Evolutionary conservation across 1,139 yeast genomes (phyloP), one percentile per base, ranked within the genome.

Genomic region (Blastobotrys serpentis): DNA sequence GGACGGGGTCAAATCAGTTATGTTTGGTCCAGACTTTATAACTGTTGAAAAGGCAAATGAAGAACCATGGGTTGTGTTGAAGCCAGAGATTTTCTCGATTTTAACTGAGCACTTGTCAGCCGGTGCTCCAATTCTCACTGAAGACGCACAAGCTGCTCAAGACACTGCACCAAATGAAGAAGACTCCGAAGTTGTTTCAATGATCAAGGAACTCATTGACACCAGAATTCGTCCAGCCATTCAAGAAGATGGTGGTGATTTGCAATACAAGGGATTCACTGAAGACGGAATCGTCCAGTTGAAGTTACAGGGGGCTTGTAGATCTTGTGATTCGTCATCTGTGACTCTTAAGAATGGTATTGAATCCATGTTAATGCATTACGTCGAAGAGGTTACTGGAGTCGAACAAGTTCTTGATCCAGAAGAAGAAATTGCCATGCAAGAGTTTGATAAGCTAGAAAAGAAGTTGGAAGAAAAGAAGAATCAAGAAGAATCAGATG

Each of bases 141-240:
- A 76, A 14, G 73, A 78, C 34, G 76, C 83, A 4, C 71, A 71
- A 46, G 82, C 77, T 39, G 68, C 77, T 42, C 63, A 66, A 22
- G 80, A 77, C 50, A 71, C 75, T 0, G 73, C 67, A 34, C 73
- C 72, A 22, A 62, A 70, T 43, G 85, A 81, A 14, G 85, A 82
- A 10, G 92, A 85, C 53, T 82, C 81, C 49, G 94, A 85, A 65
- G 80, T 90, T 2, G 89, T 92, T 46, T 79, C 86, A 11, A 85
- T 92, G 87, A 89, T 92, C 61, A 89, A 90, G 61, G 99, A 92
- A 66, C 75, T 92, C 47, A 85, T 92, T 50, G 90, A 87, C 61
- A 92, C 99, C 3, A 79, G 98, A 60, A 90, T 92, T 52, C 79
- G 97, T 59, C 98, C 99, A 0, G 98, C 98, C 0, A 73, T 73